phyloP scores from a whole-genome alignment of 2,329 filamentous ascomycete genomes.

The Talaromyces sp. region DNA sequence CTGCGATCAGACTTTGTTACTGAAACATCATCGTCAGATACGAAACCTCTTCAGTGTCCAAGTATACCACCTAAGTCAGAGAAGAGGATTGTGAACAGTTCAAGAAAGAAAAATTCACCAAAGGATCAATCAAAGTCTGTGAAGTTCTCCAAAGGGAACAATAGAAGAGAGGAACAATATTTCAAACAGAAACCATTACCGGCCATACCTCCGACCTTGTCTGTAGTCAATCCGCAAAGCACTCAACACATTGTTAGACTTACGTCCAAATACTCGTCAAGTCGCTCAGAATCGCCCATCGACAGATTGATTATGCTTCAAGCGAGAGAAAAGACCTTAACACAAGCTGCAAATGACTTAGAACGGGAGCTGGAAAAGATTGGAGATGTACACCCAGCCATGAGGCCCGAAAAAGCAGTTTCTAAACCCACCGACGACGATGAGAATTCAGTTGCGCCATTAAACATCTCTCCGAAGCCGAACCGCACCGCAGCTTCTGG shows the following conservation, averaged over 20 bases:
- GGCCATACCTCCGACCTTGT: conserved; percentile 25
- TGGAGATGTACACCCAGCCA: conserved; percentile 11
- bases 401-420: background rate
- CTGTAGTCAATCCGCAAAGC: conserved; percentile 15
- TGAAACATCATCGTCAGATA: background rate
- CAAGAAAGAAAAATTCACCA: background rate
- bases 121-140: background rate
- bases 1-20: background rate
- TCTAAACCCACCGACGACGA: background rate
- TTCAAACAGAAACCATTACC: conserved; percentile 42
- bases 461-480: conserved; percentile 3
- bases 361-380: conserved; percentile 32
- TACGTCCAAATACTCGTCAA: conserved; percentile 11
- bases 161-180: conserved; percentile 19
- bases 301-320: conserved; percentile 6
- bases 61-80: conserved; percentile 23
- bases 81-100: conserved; percentile 24
- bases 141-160: background rate
- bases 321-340: conserved; percentile 23
- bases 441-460: conserved; percentile 3
- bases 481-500: background rate
- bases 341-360: conserved; percentile 37
- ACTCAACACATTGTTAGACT: conserved; percentile 10
- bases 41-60: background rate
- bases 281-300: background rate